Evolutionary conservation across 495 filamentous ascomycete species (phyloP).

Genomic region (Lentithecium fluviatile): DNA sequence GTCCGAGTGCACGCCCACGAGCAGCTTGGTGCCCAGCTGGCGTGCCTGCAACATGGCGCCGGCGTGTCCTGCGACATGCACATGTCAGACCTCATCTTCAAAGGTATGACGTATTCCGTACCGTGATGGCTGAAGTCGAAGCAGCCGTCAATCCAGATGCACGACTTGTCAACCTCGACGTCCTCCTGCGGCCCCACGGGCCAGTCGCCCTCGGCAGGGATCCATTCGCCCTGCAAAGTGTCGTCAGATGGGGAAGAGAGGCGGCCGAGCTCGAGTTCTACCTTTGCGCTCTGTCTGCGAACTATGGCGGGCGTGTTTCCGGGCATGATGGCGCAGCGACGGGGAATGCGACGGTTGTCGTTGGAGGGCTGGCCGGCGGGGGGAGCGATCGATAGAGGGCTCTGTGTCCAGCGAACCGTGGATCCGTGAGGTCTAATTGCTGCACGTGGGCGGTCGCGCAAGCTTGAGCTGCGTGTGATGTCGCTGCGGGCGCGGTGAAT

Average conservation of each 20-base stretch:
- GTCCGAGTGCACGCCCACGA: slow-evolving; percentile 92
- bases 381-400: too few relatives aligned
- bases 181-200: slow-evolving; percentile 67
- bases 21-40: slow-evolving; percentile 77
- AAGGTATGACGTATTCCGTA: slow-evolving; percentile 38
- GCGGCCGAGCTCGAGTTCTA: slow-evolving; percentile 3
- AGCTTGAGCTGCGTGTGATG: too few relatives aligned
- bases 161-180: slow-evolving; percentile 60
- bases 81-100: not conserved
- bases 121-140: slow-evolving; percentile 99
- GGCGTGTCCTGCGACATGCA: slow-evolving; percentile 71
- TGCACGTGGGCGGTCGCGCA: too few relatives aligned
- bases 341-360: too few relatives aligned
- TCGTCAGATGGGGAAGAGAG: not conserved
- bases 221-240: slow-evolving; percentile 31
- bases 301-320: slow-evolving; percentile 7
- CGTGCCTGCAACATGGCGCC: slow-evolving; percentile 95
- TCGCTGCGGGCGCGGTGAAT: too few relatives aligned
- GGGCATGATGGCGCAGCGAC: not conserved
- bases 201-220: slow-evolving; percentile 56
- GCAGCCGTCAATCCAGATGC: slow-evolving; percentile 97
- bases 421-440: too few relatives aligned
- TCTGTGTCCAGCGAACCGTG: too few relatives aligned
- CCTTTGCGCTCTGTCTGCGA: slow-evolving; percentile 33
- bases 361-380: too few relatives aligned